Percentiles rank a stretch among this genome's conserved stretches.
Evolutionary conservation across 1,139 yeast species (phyloP).

Genomic region (Hansenula anomala): DNA sequence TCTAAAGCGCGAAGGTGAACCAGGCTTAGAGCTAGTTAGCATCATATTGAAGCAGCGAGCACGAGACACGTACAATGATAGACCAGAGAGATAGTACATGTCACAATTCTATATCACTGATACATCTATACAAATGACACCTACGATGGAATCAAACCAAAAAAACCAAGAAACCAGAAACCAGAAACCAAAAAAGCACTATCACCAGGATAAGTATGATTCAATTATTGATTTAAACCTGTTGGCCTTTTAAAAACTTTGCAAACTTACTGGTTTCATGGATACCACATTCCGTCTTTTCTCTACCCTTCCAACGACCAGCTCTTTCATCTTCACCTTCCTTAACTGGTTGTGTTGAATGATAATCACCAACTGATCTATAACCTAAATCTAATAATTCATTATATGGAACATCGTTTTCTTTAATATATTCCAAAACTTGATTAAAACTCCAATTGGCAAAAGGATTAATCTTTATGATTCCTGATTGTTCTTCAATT

Average conservation of each 20-base stretch:
- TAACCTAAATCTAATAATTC: conserved; percentile 81
- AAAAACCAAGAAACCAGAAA: no score
- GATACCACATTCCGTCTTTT: conserved; percentile 94
- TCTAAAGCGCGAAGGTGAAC: no score
- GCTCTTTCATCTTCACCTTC: conserved; percentile 95
- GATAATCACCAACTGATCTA: conserved; percentile 93
- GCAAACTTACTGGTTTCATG: conserved; percentile 77
- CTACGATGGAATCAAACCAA: no score
- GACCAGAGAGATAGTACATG: no score
- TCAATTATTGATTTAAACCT: not conserved
- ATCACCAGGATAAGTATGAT: no score
- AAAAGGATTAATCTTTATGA: conserved; percentile 84
- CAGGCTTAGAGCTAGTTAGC: no score
- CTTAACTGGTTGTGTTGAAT: conserved; percentile 82
- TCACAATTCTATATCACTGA: no score
- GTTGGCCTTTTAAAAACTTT: conserved; percentile 36
- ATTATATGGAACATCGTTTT: conserved; percentile 77
- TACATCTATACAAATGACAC: no score
- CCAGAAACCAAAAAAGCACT: no score
- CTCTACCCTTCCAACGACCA: conserved; percentile 94
- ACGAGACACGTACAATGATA: no score
- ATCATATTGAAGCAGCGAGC: no score
- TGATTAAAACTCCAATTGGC: conserved; percentile 77
- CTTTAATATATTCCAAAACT: conserved; percentile 66
- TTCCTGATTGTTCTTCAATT: conserved; percentile 60